Base-by-base conservation (phyloP, 2,329 filamentous ascomycete species). In the Nemania bipapillata region DNA sequence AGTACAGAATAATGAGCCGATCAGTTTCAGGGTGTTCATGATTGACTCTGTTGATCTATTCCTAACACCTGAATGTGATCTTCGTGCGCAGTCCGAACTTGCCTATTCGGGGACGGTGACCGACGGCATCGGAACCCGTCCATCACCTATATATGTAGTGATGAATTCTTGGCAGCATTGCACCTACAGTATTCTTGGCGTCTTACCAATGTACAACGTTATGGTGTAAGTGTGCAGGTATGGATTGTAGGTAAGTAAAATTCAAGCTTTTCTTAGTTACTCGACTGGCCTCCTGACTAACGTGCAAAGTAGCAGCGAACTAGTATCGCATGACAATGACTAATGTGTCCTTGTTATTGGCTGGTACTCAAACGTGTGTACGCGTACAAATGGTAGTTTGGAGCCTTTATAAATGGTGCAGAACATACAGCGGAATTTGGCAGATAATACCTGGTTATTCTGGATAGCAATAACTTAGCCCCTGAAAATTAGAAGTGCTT, bases 21-120 rank as follows among this genome's bases (percentile, higher is more conserved):
- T 59, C 62, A 20, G 15, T n/a, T 28, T 50, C 11, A 50, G 47
- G 24, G 26, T n/a, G 28, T 45, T 17, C 15, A 35, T 53, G 28
- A n/a, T 37, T 24, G 17, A 58, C 47, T 47, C 4, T 65, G 59
- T 47, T 30, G 24, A 64, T 64, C 61, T n/a, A 20, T 59, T 22
- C 35, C 45, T 53, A 45, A 45, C 40, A 4, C 15, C 12, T 30
- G 24, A 24, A 26, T 37, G 22, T 8, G 47, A 26, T 45, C 42
- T 35, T 12, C 42, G 32, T 32, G 47, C 26, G 12, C 9, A 53
- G 12, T 45, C 40, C 40, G 40, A 45, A 45, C 12, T 45, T 45
- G 40, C 40, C 40, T 45, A 17, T 49, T 49, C 45, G 45, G 17
- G 45, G 45, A 49, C 24, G 20, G 24, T 26, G 45, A 26, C 45